Evolutionary conservation across 371 early-diverging fungal genomes (phyloP).

Genomic region (Mortierella sp.): DNA sequence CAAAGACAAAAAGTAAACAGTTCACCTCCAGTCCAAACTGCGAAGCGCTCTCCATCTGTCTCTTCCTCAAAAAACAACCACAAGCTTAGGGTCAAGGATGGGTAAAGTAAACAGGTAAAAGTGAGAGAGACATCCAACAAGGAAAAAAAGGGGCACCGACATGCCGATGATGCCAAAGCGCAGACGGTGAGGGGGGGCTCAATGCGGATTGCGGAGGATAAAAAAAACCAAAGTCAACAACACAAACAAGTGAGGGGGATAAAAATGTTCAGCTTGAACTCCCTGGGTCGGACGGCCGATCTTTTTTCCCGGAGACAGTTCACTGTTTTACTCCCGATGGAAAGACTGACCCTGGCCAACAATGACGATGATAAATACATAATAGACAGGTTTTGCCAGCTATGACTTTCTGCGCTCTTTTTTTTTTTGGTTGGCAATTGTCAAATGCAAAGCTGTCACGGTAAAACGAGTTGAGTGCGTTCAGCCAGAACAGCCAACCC

Average conservation of each 20-base stretch:
- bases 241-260: not conserved
- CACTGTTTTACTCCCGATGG: not conserved
- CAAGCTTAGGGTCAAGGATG: not conserved
- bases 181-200: not conserved
- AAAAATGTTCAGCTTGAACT: not conserved
- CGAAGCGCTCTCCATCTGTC: not conserved
- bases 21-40: not conserved
- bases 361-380: not conserved
- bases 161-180: constrained; percentile 15
- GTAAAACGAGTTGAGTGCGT: not conserved
- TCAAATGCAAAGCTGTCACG: not conserved
- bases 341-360: not conserved
- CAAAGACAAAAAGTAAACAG: not conserved
- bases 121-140: not conserved
- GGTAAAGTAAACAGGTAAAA: not conserved
- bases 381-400: not conserved
- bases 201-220: not conserved
- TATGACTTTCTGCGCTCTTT: not conserved
- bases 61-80: not conserved
- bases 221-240: not conserved
- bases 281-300: not conserved
- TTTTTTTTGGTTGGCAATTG: not conserved
- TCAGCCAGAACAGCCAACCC: not conserved
- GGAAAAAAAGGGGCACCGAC: not conserved
- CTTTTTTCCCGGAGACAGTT: not conserved